These are phyloP conservation scores for Trichaptum fuscoviolaceum DNA, from an alignment of 768 basidiomycete genomes.

Conservation along the genomic window DNA sequence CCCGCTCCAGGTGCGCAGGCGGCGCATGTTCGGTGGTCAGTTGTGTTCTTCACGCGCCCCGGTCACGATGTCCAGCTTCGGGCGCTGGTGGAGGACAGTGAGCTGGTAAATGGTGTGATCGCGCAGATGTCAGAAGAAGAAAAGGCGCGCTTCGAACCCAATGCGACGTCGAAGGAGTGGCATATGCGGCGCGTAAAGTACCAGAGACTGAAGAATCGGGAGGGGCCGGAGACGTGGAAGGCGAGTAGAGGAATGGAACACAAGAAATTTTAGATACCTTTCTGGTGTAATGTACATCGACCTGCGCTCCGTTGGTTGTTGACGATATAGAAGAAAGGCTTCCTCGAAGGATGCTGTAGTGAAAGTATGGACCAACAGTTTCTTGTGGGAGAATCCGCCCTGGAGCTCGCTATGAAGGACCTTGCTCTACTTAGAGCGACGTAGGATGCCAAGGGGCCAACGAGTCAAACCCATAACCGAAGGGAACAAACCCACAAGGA, in stretches of 20 bases:
- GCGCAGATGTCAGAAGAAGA: constrained; percentile 12
- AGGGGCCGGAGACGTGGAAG: constrained; percentile 42
- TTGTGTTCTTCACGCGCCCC: constrained; percentile 33
- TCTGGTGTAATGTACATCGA: no score
- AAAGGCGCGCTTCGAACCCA: constrained; percentile 22
- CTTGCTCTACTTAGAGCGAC: no score
- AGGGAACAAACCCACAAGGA: no score
- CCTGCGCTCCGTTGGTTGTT: no score
- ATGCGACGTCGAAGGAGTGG: constrained; percentile 36
- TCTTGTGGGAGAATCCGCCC: no score
- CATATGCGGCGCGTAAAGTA: constrained; percentile 35
- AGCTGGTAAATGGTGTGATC: constrained; percentile 18
- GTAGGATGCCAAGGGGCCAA: no score
- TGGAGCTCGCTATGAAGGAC: no score
- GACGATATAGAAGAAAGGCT: no score
- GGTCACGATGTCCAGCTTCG: constrained; percentile 25
- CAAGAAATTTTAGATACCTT: background rate
- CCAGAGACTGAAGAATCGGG: constrained; percentile 36
- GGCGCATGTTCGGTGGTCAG: constrained; percentile 25
- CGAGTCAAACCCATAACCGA: no score
- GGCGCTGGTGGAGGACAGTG: constrained; percentile 21
- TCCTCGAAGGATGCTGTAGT: no score
- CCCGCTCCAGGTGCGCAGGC: constrained; percentile 31
- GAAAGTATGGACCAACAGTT: no score
- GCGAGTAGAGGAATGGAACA: constrained; percentile 41